phyloP scores from a whole-genome alignment of 1,139 yeast species.

The Pichia sp. region DNA sequence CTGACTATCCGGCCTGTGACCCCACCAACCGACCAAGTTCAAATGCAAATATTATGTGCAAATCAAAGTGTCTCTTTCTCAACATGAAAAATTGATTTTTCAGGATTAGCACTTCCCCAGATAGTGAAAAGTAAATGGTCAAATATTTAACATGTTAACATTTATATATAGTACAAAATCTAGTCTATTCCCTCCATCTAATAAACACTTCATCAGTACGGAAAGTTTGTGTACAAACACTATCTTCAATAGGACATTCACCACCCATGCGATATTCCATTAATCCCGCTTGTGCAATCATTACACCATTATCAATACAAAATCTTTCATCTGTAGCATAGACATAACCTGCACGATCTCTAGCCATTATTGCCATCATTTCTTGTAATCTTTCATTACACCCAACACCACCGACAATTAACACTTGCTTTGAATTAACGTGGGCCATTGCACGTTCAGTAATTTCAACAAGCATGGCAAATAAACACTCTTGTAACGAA shows the following conservation, averaged over 20 bases:
- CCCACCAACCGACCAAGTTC: not conserved
- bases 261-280: conserved; percentile 81
- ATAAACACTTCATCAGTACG: conserved; percentile 90
- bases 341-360: conserved; percentile 78
- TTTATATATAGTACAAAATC: not conserved
- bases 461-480: conserved; percentile 95
- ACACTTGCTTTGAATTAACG: conserved; percentile 80
- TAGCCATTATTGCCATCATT: conserved; percentile 94
- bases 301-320: conserved; percentile 94
- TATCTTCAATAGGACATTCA: conserved; percentile 50
- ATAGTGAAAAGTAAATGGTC: not conserved
- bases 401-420: conserved; percentile 97
- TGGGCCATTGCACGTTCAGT: conserved; percentile 99
- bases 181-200: conserved; percentile 45
- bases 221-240: conserved; percentile 89
- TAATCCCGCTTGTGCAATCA: conserved; percentile 98
- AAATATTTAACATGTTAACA: too few species aligned
- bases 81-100: not conserved
- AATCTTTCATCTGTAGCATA: conserved; percentile 95
- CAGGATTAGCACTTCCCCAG: not conserved
- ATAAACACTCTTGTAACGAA: conserved; percentile 84
- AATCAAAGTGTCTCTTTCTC: not conserved
- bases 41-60: not conserved
- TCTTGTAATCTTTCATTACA: conserved; percentile 85
- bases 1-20: not conserved